Conservation (phyloP, 495 filamentous ascomycete species). For the Talaromyces wortmannii region DNA sequence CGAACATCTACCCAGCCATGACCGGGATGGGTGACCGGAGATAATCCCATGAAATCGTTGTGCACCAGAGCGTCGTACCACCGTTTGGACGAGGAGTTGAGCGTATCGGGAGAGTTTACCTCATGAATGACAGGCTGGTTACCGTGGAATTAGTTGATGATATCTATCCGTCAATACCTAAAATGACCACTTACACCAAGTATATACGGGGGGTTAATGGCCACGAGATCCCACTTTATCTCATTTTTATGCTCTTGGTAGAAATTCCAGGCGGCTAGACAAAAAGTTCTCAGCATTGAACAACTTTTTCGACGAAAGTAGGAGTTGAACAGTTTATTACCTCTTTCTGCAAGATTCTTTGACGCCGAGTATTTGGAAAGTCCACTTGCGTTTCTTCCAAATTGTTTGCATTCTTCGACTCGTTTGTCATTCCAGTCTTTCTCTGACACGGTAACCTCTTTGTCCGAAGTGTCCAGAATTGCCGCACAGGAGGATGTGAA, state of each 20-base stretch:
- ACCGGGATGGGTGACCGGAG: background rate
- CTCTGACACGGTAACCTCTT: slow-evolving; percentile 22
- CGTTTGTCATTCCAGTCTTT: slow-evolving; percentile 40
- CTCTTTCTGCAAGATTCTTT: background rate
- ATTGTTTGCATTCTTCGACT: background rate
- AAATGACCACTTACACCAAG: slow-evolving; percentile 25
- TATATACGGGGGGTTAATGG: slow-evolving; percentile 55
- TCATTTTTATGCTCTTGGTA: slow-evolving; percentile 44
- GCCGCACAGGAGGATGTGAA: slow-evolving; percentile 75
- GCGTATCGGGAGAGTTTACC: background rate
- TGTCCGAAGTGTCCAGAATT: slow-evolving; percentile 42
- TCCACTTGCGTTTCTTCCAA: background rate
- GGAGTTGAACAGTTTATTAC: background rate
- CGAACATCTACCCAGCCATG: slow-evolving; percentile 47
- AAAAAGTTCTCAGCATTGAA: slow-evolving; percentile 8
- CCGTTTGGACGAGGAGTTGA: background rate
- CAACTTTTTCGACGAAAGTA: background rate
- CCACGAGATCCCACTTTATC: slow-evolving; percentile 53
- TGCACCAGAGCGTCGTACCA: background rate
- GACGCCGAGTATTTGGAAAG: slow-evolving; percentile 1
- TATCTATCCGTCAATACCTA: background rate
- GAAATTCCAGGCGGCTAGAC: slow-evolving; percentile 61
- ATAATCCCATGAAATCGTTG: background rate
- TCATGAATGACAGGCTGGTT: background rate
- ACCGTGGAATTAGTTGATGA: no score